Conservation (phyloP, 108 stramenopile species). For the Aureococcus anophagefferens region DNA sequence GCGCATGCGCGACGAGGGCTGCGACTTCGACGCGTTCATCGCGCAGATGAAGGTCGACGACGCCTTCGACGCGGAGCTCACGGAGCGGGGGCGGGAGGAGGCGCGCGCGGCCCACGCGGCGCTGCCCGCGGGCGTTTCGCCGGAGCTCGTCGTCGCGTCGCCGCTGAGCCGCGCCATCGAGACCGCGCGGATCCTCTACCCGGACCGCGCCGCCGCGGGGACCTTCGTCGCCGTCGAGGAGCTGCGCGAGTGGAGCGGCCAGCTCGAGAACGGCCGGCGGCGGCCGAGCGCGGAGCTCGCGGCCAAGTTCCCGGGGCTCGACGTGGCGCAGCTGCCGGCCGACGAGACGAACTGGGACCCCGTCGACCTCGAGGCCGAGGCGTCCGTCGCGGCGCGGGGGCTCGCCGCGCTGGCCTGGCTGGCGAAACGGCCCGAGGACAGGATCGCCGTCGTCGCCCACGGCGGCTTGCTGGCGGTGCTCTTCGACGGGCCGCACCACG, state of each 20-base stretch:
- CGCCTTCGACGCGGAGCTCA: constrained; percentile 3
- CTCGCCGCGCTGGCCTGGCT: not conserved
- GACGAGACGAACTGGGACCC: constrained; percentile 1
- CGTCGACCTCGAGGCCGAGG: constrained; percentile 1
- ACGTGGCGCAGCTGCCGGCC: not conserved
- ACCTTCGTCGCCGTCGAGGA: not conserved
- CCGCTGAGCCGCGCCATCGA: not conserved
- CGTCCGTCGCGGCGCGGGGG: not conserved
- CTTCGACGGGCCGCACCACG: no score
- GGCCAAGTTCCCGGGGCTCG: not conserved
- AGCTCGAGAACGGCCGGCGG: constrained; percentile 3
- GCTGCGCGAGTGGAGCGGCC: constrained; percentile 1
- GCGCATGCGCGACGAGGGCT: constrained; percentile 4
- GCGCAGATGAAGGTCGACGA: constrained; percentile 11
- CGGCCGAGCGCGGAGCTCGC: not conserved
- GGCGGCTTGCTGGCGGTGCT: not conserved
- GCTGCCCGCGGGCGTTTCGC: no score
- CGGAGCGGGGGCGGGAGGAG: not conserved
- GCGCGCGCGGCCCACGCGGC: not conserved
- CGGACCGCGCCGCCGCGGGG: not conserved
- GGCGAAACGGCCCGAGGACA: not conserved
- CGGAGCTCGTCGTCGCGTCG: constrained; percentile 1
- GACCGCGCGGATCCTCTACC: not conserved
- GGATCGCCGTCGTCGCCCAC: constrained; percentile 7
- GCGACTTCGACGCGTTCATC: constrained; percentile 3